Evolutionary conservation across 2,329 filamentous ascomycete genomes (phyloP).

Genomic region (Bimuria novae-zelandiae): DNA sequence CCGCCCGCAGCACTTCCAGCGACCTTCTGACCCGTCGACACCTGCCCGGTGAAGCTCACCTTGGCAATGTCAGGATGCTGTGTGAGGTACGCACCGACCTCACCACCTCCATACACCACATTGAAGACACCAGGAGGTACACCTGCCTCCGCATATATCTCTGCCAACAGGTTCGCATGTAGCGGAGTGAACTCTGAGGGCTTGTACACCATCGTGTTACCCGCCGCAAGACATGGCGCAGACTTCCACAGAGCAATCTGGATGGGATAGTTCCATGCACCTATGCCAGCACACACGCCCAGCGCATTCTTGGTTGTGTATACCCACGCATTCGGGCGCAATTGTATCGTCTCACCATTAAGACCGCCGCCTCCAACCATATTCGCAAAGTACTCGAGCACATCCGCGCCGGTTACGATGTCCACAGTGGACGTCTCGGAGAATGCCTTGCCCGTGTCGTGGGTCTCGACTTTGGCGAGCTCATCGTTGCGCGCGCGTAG

Average conservation of each 20-base stretch:
- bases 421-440: constrained; percentile 86
- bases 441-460: constrained; percentile 85
- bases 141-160: constrained; percentile 78
- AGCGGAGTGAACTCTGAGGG: constrained; percentile 85
- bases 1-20: constrained; percentile 73
- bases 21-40: constrained; percentile 81
- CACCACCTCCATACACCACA: constrained; percentile 78
- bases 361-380: constrained; percentile 76
- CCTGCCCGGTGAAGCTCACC: constrained; percentile 88
- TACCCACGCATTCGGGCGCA: constrained; percentile 77
- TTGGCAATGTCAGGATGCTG: constrained; percentile 75
- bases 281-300: constrained; percentile 84
- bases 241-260: constrained; percentile 92
- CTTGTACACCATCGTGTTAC: constrained; percentile 91
- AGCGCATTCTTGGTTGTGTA: constrained; percentile 82
- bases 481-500: constrained; percentile 78
- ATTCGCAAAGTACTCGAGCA: constrained; percentile 85
- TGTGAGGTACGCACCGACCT: constrained; percentile 76
- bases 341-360: constrained; percentile 76
- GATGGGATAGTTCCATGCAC: constrained; percentile 91
- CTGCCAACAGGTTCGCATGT: constrained; percentile 75
- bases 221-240: constrained; percentile 80
- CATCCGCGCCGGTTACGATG: constrained; percentile 80
- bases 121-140: constrained; percentile 85
- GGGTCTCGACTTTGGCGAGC: constrained; percentile 77